Evolutionary conservation across 2,329 filamentous ascomycete genomes (phyloP).

Genomic region (Cladophialophora exuberans): DNA sequence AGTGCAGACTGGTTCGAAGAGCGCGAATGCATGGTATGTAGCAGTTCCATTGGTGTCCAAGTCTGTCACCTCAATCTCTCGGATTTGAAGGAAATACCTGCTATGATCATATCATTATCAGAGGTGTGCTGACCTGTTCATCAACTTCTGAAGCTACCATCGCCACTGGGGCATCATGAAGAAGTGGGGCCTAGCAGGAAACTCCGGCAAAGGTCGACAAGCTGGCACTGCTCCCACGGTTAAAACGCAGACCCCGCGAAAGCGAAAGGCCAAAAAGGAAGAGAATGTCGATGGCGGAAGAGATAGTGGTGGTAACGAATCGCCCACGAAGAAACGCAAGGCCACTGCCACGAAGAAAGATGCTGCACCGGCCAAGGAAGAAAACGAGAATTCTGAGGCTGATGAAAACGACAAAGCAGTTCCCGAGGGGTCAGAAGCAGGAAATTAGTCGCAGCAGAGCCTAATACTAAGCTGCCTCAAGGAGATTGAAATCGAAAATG

Average conservation of each 20-base stretch:
- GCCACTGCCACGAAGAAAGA: slow-evolving; percentile 5
- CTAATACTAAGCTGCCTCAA: no score
- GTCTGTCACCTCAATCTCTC: not conserved
- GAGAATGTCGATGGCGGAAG: not conserved
- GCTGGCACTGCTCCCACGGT: not conserved
- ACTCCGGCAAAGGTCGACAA: slow-evolving; percentile 6
- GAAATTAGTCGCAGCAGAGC: no score
- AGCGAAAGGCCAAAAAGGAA: slow-evolving; percentile 1
- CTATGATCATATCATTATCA: no score
- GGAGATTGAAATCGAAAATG: no score
- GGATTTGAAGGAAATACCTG: not conserved
- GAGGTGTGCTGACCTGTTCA: not conserved
- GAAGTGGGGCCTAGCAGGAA: slow-evolving; percentile 23
- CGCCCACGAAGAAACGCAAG: slow-evolving; percentile 14
- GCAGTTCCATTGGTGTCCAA: not conserved
- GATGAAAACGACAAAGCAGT: not conserved
- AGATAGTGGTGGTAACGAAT: no score
- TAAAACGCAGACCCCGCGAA: not conserved
- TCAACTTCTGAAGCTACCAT: slow-evolving; percentile 23
- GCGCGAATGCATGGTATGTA: slow-evolving; percentile 23
- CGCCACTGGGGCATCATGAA: slow-evolving; percentile 28
- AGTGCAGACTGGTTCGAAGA: slow-evolving; percentile 26
- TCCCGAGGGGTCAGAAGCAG: not conserved
- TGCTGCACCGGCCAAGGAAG: not conserved
- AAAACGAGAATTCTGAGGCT: slow-evolving; percentile 5